Evolutionary conservation across 2,329 filamentous ascomycete species (phyloP).

Genomic region (Hymenoscyphus occultus): DNA sequence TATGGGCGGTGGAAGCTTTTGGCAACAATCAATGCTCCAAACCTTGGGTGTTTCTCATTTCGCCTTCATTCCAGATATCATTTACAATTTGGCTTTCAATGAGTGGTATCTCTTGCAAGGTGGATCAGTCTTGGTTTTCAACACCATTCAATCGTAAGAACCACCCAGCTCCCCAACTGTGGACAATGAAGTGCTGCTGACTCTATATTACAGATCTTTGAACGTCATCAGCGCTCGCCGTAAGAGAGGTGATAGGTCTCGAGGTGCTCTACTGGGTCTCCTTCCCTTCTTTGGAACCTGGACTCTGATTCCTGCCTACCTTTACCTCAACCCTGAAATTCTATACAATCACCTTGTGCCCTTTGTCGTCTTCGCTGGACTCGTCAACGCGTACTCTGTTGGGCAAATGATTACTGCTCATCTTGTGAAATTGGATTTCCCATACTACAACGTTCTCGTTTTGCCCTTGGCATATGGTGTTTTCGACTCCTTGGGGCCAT

Average conservation of each 20-base stretch:
- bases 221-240: conserved; percentile 84
- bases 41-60: conserved; percentile 63
- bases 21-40: conserved; percentile 82
- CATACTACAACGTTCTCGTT: conserved; percentile 82
- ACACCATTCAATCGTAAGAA: conserved; percentile 65
- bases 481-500: conserved; percentile 74
- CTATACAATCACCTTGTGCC: conserved; percentile 80
- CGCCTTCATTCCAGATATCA: conserved; percentile 60
- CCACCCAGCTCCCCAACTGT: neutral
- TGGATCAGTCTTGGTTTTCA: conserved; percentile 74
- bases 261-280: conserved; percentile 77
- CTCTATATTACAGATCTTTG: conserved; percentile 50
- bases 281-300: conserved; percentile 77
- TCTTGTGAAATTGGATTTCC: conserved; percentile 82
- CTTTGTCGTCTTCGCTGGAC: conserved; percentile 82
- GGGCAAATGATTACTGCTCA: conserved; percentile 96
- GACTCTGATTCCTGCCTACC: conserved; percentile 72
- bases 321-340: conserved; percentile 81
- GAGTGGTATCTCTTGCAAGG: conserved; percentile 94
- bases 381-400: conserved; percentile 92
- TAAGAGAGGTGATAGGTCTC: conserved; percentile 66
- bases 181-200: conserved; percentile 13
- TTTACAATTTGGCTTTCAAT: conserved; percentile 83
- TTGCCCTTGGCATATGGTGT: conserved; percentile 76
- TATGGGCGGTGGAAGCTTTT: conserved; percentile 87